Base-by-base conservation (phyloP, 805 yeast species). In the Candida insectorum region DNA sequence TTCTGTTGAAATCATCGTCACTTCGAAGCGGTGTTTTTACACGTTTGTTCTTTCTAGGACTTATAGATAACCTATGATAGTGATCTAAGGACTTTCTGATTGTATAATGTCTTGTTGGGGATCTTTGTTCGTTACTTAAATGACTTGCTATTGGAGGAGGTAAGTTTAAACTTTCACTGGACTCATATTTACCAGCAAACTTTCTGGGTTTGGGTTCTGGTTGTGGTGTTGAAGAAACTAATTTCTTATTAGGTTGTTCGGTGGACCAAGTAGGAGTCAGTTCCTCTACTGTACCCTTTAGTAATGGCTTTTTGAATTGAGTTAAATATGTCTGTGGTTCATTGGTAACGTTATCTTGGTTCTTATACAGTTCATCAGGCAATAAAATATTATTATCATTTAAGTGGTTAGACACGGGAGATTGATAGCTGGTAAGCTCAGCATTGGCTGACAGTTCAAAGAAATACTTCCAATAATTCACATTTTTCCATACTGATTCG, bases 401-500 rank as follows among this genome's bases (percentile, higher is more conserved):
- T 30, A 54, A 48, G 10, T 46, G 41, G 20, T 51, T 59, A 4
- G 16, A 17, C n/a, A 33, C 45, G 18, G 62, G 58, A 17, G 66
- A 79, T 43, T 73, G 79, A 41, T 70, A 71, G 18, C 77, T 72
- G 21, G 71, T 56, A 22, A 82, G 56, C 41, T 78, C 75, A 16
- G 81, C 83, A 48, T 77, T 74, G 2, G 87, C 88, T 18, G 85
- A 73, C 29, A 78, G 73, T 50, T 87, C 95, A 47, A 86, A 75
- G 57, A 87, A 81, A 20, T 73, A 72, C 50, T 85, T 85, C 81
- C 94, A 80, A 57, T 85, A 85, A 36, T 73, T 72, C 5, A 77
- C 79, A 35, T 80, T 80, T 19, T 68, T 60, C 81, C 87, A 79
- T 3, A 85, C 76, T 20, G 73, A 65, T 26, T 67, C 72, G 10